These are phyloP conservation scores for Aspergillus sp. DNA, from an alignment of 2,329 filamentous ascomycete species.

Conservation along the genomic window DNA sequence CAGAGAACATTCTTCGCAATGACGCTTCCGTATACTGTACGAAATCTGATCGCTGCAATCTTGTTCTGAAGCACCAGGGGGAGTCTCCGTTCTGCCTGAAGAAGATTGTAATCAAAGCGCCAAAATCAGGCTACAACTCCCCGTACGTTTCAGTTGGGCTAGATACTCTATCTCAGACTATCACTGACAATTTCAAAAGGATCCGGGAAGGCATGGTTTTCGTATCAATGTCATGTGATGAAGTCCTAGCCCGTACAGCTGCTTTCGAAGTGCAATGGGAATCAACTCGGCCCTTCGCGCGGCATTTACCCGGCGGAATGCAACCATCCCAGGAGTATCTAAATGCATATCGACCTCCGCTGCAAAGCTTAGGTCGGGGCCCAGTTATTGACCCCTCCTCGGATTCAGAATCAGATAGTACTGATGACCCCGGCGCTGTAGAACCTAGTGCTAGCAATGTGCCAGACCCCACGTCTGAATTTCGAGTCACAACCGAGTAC, in stretches of 20 bases:
- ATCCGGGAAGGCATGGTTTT: slow-evolving; percentile 93
- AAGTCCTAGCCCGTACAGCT: slow-evolving; percentile 70
- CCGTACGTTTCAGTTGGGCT: slow-evolving; percentile 63
- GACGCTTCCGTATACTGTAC: slow-evolving; percentile 88
- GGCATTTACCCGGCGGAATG: slow-evolving; percentile 30
- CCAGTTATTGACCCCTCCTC: slow-evolving; percentile 25
- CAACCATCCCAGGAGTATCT: slow-evolving; percentile 46
- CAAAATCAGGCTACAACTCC: slow-evolving; percentile 76
- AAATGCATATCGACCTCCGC: slow-evolving; percentile 38
- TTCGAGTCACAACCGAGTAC: slow-evolving; percentile 40
- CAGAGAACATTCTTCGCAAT: slow-evolving; percentile 80
- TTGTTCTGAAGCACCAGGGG: slow-evolving; percentile 79
- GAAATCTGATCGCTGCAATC: slow-evolving; percentile 81
- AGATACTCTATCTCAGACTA: background rate
- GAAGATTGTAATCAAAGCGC: slow-evolving; percentile 85
- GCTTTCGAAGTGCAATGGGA: slow-evolving; percentile 73
- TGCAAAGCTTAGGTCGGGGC: slow-evolving; percentile 36
- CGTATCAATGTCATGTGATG: slow-evolving; percentile 79
- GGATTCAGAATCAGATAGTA: slow-evolving; percentile 26
- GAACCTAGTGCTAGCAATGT: slow-evolving; percentile 9
- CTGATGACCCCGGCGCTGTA: slow-evolving; percentile 19
- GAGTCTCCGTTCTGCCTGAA: slow-evolving; percentile 78
- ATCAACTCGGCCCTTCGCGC: slow-evolving; percentile 29
- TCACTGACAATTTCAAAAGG: slow-evolving; percentile 51
- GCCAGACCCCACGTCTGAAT: slow-evolving; percentile 30